A percentile compares a stretch with the other conserved stretches of the same genome.
phyloP scores from a whole-genome alignment of 768 basidiomycete species.

The Hysterangium stoloniferum region DNA sequence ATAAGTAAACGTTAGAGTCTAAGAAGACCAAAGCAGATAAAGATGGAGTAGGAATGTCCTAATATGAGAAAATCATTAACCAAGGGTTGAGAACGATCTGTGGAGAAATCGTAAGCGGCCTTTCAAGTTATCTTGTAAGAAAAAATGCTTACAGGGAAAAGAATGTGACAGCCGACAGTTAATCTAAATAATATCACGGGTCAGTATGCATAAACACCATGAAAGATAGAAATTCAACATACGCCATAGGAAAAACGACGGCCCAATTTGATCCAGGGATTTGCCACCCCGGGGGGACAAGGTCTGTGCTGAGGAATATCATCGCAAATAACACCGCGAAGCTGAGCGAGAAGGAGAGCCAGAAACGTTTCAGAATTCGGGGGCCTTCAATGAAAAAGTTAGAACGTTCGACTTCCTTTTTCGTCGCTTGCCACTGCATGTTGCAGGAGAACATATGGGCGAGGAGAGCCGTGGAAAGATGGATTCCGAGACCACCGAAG shows the following conservation, averaged over 20 bases:
- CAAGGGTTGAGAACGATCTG: conserved; percentile 82
- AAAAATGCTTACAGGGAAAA: conserved; percentile 60
- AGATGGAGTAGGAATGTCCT: conserved; percentile 9
- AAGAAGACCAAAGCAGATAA: not conserved
- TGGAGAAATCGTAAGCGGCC: conserved; percentile 26
- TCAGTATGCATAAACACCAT: not conserved
- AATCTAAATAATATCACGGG: conserved; percentile 32
- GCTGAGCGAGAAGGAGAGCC: conserved; percentile 52
- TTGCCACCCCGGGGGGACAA: conserved; percentile 58
- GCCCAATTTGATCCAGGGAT: conserved; percentile 62
- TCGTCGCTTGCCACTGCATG: conserved; percentile 69
- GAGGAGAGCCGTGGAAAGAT: conserved; percentile 44
- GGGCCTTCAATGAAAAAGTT: conserved; percentile 92
- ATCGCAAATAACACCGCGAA: conserved; percentile 45
- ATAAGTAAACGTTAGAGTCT: not conserved
- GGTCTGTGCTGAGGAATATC: conserved; percentile 41
- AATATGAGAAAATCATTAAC: conserved; percentile 77
- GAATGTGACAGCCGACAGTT: conserved; percentile 55
- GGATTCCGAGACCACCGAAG: conserved; percentile 50
- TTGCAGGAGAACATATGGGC: conserved; percentile 53
- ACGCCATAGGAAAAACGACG: conserved; percentile 68
- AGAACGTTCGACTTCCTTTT: conserved; percentile 80
- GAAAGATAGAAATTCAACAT: conserved; percentile 24
- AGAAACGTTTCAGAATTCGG: conserved; percentile 73
- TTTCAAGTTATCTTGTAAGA: conserved; percentile 9